These are phyloP conservation scores for Inosperma sp. DNA, from an alignment of 768 basidiomycete genomes.

Conservation along the genomic window DNA sequence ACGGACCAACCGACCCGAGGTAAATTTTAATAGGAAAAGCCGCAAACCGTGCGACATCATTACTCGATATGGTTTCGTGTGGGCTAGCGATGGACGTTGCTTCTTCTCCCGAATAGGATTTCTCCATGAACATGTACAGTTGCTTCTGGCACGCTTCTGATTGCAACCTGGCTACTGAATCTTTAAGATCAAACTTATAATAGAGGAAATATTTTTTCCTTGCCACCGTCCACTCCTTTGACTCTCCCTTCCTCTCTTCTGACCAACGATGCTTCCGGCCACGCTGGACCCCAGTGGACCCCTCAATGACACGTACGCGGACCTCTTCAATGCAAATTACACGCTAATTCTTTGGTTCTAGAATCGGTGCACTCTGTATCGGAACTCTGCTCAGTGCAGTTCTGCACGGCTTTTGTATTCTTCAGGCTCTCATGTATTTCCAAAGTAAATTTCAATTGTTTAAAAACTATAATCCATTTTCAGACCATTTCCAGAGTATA, in stretches of 20 bases:
- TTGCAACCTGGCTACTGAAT: too few relatives aligned
- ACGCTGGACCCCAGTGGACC: constrained; percentile 26
- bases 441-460: constrained; percentile 25
- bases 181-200: not conserved
- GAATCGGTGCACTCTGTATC: constrained; percentile 43
- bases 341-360: constrained; percentile 12
- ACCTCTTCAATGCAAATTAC: not conserved
- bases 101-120: too few relatives aligned
- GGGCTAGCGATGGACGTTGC: too few relatives aligned
- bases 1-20: too few relatives aligned
- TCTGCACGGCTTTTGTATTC: constrained; percentile 41
- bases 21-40: too few relatives aligned
- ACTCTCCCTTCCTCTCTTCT: constrained; percentile 4
- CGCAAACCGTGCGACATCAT: too few relatives aligned
- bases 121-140: too few relatives aligned
- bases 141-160: too few relatives aligned
- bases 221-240: not conserved
- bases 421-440: constrained; percentile 49
- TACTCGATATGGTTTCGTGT: too few relatives aligned
- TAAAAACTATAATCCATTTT: not conserved
- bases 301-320: constrained; percentile 32
- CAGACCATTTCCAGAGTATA: constrained; percentile 26
- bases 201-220: not conserved
- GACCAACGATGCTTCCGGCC: constrained; percentile 21
- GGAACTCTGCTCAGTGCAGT: constrained; percentile 36